A percentile compares a stretch with the other conserved stretches of the same genome.
These are phyloP conservation scores for Backusella parvicylindrica DNA, from an alignment of 192 early-diverging fungal genomes.

Conservation along the genomic window DNA sequence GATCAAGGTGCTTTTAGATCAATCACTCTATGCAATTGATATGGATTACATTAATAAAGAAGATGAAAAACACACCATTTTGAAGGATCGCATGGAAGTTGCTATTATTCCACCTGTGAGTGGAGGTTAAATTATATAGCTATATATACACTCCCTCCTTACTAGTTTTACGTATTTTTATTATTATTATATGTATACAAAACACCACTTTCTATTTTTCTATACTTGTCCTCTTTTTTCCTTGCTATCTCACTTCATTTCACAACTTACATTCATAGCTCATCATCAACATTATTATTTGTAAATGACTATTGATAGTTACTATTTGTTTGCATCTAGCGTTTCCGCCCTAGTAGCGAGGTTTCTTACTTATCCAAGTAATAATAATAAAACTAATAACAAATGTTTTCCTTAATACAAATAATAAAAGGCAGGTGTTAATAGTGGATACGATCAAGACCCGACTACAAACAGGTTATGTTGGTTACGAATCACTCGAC, in stretches of 20 bases:
- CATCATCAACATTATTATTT: neutral
- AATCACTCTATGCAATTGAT: constrained; percentile 56
- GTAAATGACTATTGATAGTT: constrained; percentile 8
- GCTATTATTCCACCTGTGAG: constrained; percentile 67
- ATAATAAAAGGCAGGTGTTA: too few relatives aligned
- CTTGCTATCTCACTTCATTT: neutral
- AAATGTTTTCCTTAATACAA: neutral
- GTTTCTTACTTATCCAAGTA: constrained; percentile 62
- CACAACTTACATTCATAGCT: neutral
- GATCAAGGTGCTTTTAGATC: constrained; percentile 38
- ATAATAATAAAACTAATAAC: neutral
- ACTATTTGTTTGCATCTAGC: constrained; percentile 44
- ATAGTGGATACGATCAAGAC: constrained; percentile 76
- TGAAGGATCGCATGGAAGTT: constrained; percentile 56
- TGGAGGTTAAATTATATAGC: constrained; percentile 45
- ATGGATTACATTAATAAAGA: constrained; percentile 59
- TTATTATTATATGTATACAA: too few relatives aligned
- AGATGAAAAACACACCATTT: constrained; percentile 24
- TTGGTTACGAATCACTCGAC: neutral
- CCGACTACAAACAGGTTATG: constrained; percentile 47
- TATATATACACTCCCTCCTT: too few relatives aligned
- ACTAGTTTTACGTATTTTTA: too few relatives aligned
- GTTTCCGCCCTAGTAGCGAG: constrained; percentile 58
- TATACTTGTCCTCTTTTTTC: neutral
- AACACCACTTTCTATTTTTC: too few relatives aligned